Conservation (phyloP, 495 filamentous ascomycete genomes). For the Geoglossum glabrum region DNA sequence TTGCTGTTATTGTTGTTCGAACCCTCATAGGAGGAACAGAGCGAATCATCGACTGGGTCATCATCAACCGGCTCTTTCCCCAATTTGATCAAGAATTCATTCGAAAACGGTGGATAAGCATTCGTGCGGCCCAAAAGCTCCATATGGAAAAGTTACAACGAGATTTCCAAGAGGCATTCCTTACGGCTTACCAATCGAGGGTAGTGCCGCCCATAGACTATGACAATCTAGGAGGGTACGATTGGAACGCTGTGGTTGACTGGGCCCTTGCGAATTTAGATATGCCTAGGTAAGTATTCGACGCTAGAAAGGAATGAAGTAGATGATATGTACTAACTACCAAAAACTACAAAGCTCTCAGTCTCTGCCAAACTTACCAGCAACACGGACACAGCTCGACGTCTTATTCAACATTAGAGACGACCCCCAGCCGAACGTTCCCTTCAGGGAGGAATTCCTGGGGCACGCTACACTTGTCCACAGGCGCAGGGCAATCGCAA, state of each 20-base stretch:
- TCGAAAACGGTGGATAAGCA: constrained; percentile 35
- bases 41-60: constrained; percentile 48
- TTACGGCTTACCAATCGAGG: constrained; percentile 51
- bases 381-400: constrained; percentile 16
- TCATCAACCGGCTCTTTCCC: constrained; percentile 46
- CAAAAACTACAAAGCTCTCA: background rate
- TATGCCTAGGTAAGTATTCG: constrained; percentile 7
- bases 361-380: constrained; percentile 7
- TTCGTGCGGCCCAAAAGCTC: constrained; percentile 35
- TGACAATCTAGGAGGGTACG: constrained; percentile 45
- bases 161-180: constrained; percentile 59
- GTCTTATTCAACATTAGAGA: constrained; percentile 12
- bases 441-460: constrained; percentile 30
- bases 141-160: constrained; percentile 46
- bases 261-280: constrained; percentile 43
- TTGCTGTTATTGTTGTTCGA: constrained; percentile 53
- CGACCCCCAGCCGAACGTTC: constrained; percentile 14
- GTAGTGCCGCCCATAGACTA: constrained; percentile 54
- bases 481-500: constrained; percentile 19
- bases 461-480: constrained; percentile 22
- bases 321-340: background rate
- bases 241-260: constrained; percentile 54
- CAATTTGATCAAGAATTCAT: constrained; percentile 35
- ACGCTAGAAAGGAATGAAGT: constrained; percentile 11
- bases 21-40: constrained; percentile 56